Evolutionary conservation across 768 basidiomycete genomes (phyloP), one percentile per base, ranked within the genome.

Genomic region (Xerocomellus chrysenteron): DNA sequence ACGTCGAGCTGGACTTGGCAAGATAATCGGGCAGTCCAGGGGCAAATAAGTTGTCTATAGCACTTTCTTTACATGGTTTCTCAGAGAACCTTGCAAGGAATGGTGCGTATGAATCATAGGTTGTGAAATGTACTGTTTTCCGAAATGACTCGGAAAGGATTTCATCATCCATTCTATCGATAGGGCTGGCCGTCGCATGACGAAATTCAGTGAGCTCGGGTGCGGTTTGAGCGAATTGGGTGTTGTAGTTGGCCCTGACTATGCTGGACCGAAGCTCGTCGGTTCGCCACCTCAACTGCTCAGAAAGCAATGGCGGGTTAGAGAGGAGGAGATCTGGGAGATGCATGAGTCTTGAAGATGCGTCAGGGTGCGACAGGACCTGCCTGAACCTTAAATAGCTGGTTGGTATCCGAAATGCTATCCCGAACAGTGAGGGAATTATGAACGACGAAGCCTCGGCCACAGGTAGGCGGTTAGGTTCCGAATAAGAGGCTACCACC

Each of bases 1-100:
- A 67, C 19, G 63, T 68, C 12, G 60, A 59, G 6, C 57, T 59
- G 21, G 65, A 68, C 21, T n/a, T 24, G 9, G 19, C 43, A 3
- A 67, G 50, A 28, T 19, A 65, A 42, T 65, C 60, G n/a, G 65
- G 66, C 1, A 66, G 7, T 32, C 65, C 66, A 0, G 60, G 64
- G 1, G 64, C 49, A 35, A 65, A 50, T 8, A 63, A 28, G 32
- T 67, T 17, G 24, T 37, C 28, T 19, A 65, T 11, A 5, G 19
- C 47, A 10, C 35, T 44, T 6, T 33, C 47, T 45, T 36, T 57
- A 17, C 52, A 57, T 2, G 60, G 55, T 26, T 24, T 54, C 10
- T 63, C 47, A 2, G 36, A 45, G 42, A 57, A 47, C 36, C 33
- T 52, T 11, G 60, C 36, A 10, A 64, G 6, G 21, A 59, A 56